These are phyloP conservation scores for Aspergillaceae sp. DNA, from an alignment of 2,329 filamentous ascomycete species.

Conservation along the genomic window DNA sequence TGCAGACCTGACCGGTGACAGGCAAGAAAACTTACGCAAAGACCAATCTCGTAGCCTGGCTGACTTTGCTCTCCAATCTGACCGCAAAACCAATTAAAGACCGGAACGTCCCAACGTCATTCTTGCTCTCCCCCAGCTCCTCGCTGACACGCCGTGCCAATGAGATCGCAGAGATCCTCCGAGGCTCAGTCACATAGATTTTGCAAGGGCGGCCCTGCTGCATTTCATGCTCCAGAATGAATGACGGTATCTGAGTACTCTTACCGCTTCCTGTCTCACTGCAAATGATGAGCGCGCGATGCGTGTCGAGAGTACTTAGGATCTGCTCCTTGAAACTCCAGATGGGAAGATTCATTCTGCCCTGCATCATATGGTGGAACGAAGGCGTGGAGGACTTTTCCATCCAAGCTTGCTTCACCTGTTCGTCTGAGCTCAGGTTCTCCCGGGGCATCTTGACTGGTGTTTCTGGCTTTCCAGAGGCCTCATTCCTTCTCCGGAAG, in stretches of 20 bases:
- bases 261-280: conserved; percentile 97
- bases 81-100: conserved; percentile 94
- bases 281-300: conserved; percentile 87
- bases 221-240: conserved; percentile 82
- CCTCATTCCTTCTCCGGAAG: conserved; percentile 50
- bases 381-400: conserved; percentile 42
- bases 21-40: conserved; percentile 58
- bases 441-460: conserved; percentile 17
- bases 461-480: conserved; percentile 19
- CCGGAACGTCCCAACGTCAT: conserved; percentile 69
- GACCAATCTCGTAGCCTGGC: conserved; percentile 70
- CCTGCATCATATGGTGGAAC: conserved; percentile 72
- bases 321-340: conserved; percentile 76
- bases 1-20: too few relatives aligned
- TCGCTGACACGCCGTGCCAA: conserved; percentile 87
- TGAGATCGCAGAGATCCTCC: conserved; percentile 92
- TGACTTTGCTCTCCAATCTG: conserved; percentile 78
- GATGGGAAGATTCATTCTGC: conserved; percentile 77
- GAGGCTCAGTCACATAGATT: conserved; percentile 89
- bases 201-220: conserved; percentile 73
- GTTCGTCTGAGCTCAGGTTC: conserved; percentile 25
- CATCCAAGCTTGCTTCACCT: conserved; percentile 44
- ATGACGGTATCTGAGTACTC: conserved; percentile 93
- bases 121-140: conserved; percentile 77
- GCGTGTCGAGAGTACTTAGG: conserved; percentile 62